Evolutionary conservation across 345 rosid species (phyloP), one percentile per base, ranked within the genome.

Genomic region (Physaria fendleri): DNA sequence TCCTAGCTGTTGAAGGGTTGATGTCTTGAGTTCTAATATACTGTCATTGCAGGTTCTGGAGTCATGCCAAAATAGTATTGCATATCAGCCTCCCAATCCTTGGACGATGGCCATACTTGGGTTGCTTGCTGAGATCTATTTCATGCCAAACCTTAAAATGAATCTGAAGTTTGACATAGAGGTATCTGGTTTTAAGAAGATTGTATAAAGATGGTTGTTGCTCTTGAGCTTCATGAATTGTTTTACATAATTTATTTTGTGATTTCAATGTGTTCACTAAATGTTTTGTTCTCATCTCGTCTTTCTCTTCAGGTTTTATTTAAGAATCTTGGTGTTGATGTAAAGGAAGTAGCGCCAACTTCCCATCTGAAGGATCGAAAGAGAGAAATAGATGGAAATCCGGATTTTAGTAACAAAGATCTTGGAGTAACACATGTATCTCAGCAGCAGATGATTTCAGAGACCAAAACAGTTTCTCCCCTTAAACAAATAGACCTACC

Each of bases 61-160:
- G 76, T 94, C 97, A 11, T 93, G 95, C 72, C 94, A 78, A 71
- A 93, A 77, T 65, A 93, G 99, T 78, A 81, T 78, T 57, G 99
- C 99, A 6, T 93, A 93, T 77, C 90, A 77, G 59, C 99, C 99
- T 45, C 99, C 99, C 32, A 93, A 93, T 76, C 99, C 99, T 9
- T 93, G 99, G 99, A 93, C 99, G 10, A 88, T 89, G 94, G 97
- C 86, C 20, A 93, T 93, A 69, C 97, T 93, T 51, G 89, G 97
- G 54, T 76, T 93, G 60, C 85, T 93, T 17, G 79, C 85, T 44
- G 99, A 93, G 81, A 93, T n/a, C 53, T 93, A 93, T 65, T 79
- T 88, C 53, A 84, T 93, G 95, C 99, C 94, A 13, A 93, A 93
- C 74, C 78, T 93, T 62, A 93, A 93, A 80, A 93, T 93, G 99